Percentiles rank a stretch among this genome's conserved stretches.
phyloP scores from a whole-genome alignment of 108 stramenopile species.

The Fragilaria crotonensis region DNA sequence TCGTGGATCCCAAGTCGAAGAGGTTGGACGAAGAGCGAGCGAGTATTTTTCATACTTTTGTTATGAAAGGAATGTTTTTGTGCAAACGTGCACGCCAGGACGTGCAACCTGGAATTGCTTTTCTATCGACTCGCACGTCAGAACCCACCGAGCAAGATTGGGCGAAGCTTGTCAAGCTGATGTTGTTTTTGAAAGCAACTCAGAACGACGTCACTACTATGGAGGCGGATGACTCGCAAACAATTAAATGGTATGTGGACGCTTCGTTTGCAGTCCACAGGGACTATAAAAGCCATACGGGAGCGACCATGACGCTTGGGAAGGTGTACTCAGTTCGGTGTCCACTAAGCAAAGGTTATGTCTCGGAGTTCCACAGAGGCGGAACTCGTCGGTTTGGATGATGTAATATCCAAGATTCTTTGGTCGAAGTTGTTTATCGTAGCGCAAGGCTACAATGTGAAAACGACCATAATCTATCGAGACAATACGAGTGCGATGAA shows the following conservation, averaged over 20 bases:
- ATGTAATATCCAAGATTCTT: constrained; percentile 3
- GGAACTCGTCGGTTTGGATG: constrained; percentile 9
- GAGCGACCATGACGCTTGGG: not conserved
- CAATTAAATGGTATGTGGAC: constrained; percentile 13
- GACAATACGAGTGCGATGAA: constrained; percentile 9
- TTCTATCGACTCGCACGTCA: not conserved
- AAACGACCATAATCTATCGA: not conserved
- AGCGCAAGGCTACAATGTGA: constrained; percentile 5
- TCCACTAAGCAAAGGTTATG: not conserved
- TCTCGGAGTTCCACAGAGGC: too few relatives aligned
- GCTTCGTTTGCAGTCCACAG: constrained; percentile 14
- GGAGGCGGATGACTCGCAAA: not conserved
- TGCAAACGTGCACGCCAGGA: constrained; percentile 12
- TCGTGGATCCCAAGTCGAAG: too few relatives aligned
- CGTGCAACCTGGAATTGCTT: not conserved
- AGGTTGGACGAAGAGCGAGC: too few relatives aligned
- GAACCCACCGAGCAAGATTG: not conserved
- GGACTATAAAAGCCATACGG: constrained; percentile 5
- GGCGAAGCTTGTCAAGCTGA: not conserved
- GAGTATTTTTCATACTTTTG: constrained; percentile 3
- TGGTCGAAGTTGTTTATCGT: constrained; percentile 13
- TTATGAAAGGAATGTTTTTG: constrained; percentile 1
- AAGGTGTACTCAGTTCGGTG: not conserved
- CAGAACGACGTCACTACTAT: not conserved
- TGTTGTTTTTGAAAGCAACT: constrained; percentile 5